Percentiles rank a stretch among this genome's conserved stretches.
phyloP scores from a whole-genome alignment of 441 rosid genomes.

The Pelargonium myrrhifolium region DNA sequence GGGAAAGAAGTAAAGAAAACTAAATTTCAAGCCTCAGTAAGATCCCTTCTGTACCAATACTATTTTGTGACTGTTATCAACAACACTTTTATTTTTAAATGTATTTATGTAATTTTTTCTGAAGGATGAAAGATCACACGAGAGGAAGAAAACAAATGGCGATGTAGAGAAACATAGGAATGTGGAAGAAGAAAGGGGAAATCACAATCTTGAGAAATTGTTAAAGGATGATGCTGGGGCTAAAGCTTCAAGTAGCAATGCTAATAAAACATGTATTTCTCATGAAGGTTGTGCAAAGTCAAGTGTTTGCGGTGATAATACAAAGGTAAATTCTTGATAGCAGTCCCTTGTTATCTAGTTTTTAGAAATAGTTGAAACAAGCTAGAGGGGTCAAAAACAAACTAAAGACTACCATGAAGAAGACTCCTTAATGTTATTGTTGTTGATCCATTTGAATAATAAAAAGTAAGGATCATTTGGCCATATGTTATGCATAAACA shows the following conservation, averaged over 20 bases:
- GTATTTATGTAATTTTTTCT: not conserved
- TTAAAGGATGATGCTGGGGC: conserved; percentile 26
- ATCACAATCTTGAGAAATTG: conserved; percentile 19
- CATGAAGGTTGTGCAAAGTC: conserved; percentile 24
- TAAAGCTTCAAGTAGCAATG: conserved; percentile 26
- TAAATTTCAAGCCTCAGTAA: conserved; percentile 42
- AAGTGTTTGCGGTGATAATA: conserved; percentile 24
- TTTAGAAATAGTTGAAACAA: not conserved
- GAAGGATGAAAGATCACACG: conserved; percentile 35
- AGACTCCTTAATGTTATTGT: not conserved
- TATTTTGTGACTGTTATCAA: conserved; percentile 7
- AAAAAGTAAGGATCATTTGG: not conserved
- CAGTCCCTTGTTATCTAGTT: not conserved
- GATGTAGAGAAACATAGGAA: conserved; percentile 27
- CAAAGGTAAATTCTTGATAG: conserved; percentile 42
- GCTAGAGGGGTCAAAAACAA: not conserved
- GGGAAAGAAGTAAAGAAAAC: conserved; percentile 42
- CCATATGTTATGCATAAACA: not conserved
- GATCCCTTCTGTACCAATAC: conserved; percentile 12
- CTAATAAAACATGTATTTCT: conserved; percentile 26
- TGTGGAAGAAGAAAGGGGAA: conserved; percentile 25
- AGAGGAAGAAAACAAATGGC: conserved; percentile 30
- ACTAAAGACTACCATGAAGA: not conserved
- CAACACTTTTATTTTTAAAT: conserved; percentile 12
- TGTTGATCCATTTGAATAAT: not conserved